Evolutionary conservation across 2,329 filamentous ascomycete genomes (phyloP), one percentile per base, ranked within the genome.

Genomic region (Aspergillus latus): DNA sequence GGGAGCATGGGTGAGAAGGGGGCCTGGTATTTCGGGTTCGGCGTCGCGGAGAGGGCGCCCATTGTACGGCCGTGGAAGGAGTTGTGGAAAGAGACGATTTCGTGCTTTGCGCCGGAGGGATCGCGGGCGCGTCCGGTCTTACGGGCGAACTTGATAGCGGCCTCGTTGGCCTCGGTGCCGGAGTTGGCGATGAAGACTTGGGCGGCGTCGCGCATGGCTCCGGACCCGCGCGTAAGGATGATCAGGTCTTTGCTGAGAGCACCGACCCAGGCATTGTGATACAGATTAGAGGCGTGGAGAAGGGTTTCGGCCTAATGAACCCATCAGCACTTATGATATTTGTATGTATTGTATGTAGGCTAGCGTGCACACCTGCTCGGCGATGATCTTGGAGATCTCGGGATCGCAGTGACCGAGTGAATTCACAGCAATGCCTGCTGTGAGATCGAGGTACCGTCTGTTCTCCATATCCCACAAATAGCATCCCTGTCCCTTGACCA

Each of bases 31-130:
- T 99, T 99, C 15, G 92, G 90, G 77, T 97, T 99, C 47, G 92
- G 94, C 4, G 94, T 99, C 9, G 94, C 94, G n/a, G 90, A 96
- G 44, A 99, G 78, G 56, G 88, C 87, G 50, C 94, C 94, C 90
- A 97, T 96, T 13, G 94, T 97, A 57, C 94, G 88, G 66, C 94
- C 94, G 75, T 99, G 94, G 82, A 99, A 99, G 39, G 90, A 92
- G 66, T 88, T 88, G 66, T 90, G 79, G 80, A 97, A 99, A 13
- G 91, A 96, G 51, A 97, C 90, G 47, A 99, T 77, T 68, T 97
- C 92, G 65, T 84, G 75, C 78, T 97, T 96, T 16, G 74, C 76
- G 47, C 89, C 88, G 0, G 84, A 84, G 1, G 88, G 85, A 61
- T 92, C 88, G 29, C 87, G 67, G 8, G 85, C 78, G 74, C 93